Evolutionary conservation across 2,329 filamentous ascomycete species (phyloP).

Genomic region (Pyrenochaeta sp.): DNA sequence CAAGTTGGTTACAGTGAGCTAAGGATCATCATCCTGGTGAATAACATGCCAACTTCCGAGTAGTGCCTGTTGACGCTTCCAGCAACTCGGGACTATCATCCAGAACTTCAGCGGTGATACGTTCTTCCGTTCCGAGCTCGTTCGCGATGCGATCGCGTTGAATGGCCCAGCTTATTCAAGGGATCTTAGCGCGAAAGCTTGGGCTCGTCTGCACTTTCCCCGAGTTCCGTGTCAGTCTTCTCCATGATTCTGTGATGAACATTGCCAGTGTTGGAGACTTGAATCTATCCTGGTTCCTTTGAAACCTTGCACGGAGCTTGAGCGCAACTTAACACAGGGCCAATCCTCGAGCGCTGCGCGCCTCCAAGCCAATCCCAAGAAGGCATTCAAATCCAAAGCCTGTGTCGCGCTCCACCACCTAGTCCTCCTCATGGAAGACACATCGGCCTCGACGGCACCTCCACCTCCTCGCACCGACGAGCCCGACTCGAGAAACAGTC

Average conservation of each 20-base stretch:
- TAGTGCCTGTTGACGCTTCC: not conserved
- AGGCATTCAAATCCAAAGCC: not conserved
- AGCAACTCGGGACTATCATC: not conserved
- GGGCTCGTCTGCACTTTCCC: slow-evolving; percentile 3
- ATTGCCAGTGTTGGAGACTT: not conserved
- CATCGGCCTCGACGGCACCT: slow-evolving; percentile 20
- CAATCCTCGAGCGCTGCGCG: not conserved
- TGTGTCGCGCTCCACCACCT: not conserved
- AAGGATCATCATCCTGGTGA: not conserved
- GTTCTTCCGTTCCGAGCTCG: not conserved
- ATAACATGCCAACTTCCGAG: not conserved
- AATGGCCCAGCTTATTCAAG: slow-evolving; percentile 5
- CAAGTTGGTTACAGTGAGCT: not conserved
- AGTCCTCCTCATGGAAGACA: slow-evolving; percentile 20
- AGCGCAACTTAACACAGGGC: not conserved
- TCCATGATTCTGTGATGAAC: not conserved
- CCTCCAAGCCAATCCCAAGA: not conserved
- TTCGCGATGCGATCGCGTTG: slow-evolving; percentile 1
- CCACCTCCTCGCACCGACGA: slow-evolving; percentile 39
- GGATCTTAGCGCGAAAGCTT: slow-evolving; percentile 12
- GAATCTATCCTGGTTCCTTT: not conserved
- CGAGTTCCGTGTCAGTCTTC: not conserved
- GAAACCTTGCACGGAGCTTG: not conserved
- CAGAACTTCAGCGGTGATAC: not conserved
- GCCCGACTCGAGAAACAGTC: slow-evolving; percentile 49